These are phyloP conservation scores for Drechslerella stenobrocha DNA, from an alignment of 2,329 filamentous ascomycete genomes.

Conservation along the genomic window DNA sequence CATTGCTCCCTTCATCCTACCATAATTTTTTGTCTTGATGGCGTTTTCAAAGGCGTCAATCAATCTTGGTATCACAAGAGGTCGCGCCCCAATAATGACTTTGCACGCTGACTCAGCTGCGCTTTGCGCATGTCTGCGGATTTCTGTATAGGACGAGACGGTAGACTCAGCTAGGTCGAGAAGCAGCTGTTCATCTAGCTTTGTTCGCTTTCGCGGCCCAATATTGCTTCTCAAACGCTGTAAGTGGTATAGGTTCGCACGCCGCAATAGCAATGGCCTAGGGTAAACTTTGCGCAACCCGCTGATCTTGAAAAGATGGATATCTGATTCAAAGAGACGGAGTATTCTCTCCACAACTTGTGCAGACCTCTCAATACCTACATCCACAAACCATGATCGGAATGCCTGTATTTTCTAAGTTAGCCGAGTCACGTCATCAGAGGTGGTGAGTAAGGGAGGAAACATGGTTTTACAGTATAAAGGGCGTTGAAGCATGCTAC, in stretches of 20 bases:
- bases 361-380: slow-evolving; percentile 92
- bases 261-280: slow-evolving; percentile 83
- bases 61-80: slow-evolving; percentile 86
- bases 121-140: slow-evolving; percentile 88
- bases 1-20: slow-evolving; percentile 90
- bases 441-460: neutral
- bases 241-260: slow-evolving; percentile 91
- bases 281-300: slow-evolving; percentile 91
- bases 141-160: slow-evolving; percentile 89
- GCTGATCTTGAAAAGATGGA: slow-evolving; percentile 90
- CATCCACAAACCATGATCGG: slow-evolving; percentile 94
- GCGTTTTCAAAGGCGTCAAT: slow-evolving; percentile 76
- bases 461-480: slow-evolving; percentile 65
- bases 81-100: slow-evolving; percentile 81
- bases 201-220: slow-evolving; percentile 80
- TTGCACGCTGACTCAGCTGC: slow-evolving; percentile 93
- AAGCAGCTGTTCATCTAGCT: slow-evolving; percentile 82
- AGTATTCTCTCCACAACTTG: slow-evolving; percentile 87
- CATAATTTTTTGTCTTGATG: slow-evolving; percentile 77
- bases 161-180: slow-evolving; percentile 87
- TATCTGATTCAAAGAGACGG: slow-evolving; percentile 80
- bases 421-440: neutral
- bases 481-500: slow-evolving; percentile 91
- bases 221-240: slow-evolving; percentile 94
- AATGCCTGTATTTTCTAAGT: slow-evolving; percentile 62